Base-by-base conservation (phyloP, 192 early-diverging fungal species). In the Chytriomyces sp. region DNA sequence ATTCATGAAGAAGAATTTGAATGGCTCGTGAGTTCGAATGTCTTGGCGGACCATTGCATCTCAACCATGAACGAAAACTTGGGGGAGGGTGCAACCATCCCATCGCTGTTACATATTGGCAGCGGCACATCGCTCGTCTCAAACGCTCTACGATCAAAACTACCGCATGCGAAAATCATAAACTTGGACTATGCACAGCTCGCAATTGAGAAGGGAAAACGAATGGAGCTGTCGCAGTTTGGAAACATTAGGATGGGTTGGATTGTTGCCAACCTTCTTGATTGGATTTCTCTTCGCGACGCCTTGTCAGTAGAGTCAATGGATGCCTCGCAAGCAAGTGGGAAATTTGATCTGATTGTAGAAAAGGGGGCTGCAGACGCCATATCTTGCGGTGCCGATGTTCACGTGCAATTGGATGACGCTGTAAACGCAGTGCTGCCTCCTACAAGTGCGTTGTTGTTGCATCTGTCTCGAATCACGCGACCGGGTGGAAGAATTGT, bases 361-460 rank as follows among this genome's bases (percentile, higher is more conserved):
- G 71, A 72, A 45, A 72, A 72, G 61, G 61, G 71, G 18, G 35
- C 44, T 61, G 71, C 71, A 16, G 71, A 72, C 44, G 71, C 71
- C 7, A 72, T 72, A 24, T 72, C 59, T 0, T 72, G 71, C 24
- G 71, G 71, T 18, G 13, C 13, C 28, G 24, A 72, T 61, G 59
- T 72, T 8, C 11, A 6, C 18, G 16, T 43, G 5, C 8, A 5
- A 16, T 7, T 43, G 16, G 5, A 28, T 6, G 7, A 6, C 6
- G 9, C 8, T 8, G 9, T 10, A 53, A n/a, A n/a, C n/a, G 50
- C 18, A 18, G 50, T 10, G 8, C 9, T 53, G 50, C 9, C 8
- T 10, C 50, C 50, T 53, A 18, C 18, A 18, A 18, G 9, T 53
- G 50, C 50, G 18, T 53, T 53, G 50, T 8, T 18, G 8, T 18